Base-by-base conservation (phyloP, 179 eudicot species). In the Gypsophila paniculata region DNA sequence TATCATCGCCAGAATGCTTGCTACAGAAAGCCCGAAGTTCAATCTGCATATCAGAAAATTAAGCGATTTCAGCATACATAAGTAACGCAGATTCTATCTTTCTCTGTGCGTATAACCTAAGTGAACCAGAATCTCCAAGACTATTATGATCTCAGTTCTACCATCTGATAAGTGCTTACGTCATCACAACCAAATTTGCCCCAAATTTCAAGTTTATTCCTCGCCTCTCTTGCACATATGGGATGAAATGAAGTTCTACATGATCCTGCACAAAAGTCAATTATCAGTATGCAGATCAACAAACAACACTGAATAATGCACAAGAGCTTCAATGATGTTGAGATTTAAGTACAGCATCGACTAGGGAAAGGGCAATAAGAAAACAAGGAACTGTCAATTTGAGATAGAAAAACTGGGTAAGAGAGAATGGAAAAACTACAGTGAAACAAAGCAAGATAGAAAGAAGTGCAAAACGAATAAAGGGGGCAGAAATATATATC, bases 211-310 rank as follows among this genome's bases (percentile, higher is more conserved):
- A 94, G 96, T 79, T 85, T 85, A 75, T 90, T 82, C 74, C 82
- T 85, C 69, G 97, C 97, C 81, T 91, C 97, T 85, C 99, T 88
- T 13, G 95, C 99, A 80, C 99, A 94, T 73, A 86, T 84, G 69
- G 99, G 99, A 77, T 94, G 99, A 73, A 94, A 88, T 4, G 99
- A 84, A 79, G 90, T 83, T 85, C 99, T 82, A 79, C 99, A 94
- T 70, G 99, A 74, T 71, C 99, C 99, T 94, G 81, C 74, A 74
- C 62, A 74, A 44, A 26, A 71, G 52, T 19, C 52, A 26, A 22
- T 55, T 49, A 29, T 62, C 59, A 32, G 36, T 0, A 5, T 42
- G 12, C 4, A 72, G 29, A 48, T 21, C 69, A 69, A 46, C 52
- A 46, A 46, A 46, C 12, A 15, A 21, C 34, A 46, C 5, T 8